Evolutionary conservation across 2,329 filamentous ascomycete genomes (phyloP).

Genomic region (Ceratocystis destructans): DNA sequence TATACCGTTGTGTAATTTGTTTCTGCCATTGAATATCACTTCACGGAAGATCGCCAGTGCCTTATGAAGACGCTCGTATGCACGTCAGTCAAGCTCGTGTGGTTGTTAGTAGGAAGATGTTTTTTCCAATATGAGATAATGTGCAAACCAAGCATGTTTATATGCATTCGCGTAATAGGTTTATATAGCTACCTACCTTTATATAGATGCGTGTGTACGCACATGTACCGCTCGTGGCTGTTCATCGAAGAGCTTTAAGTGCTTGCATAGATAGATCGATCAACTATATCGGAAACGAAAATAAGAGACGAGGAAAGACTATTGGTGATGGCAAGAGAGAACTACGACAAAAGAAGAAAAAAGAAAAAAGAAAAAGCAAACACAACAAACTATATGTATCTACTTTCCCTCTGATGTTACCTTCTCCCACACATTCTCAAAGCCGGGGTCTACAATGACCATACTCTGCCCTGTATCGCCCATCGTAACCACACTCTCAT

Average conservation of each 20-base stretch:
- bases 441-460: slow-evolving; percentile 26
- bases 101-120: neutral
- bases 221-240: too few species aligned
- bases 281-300: neutral
- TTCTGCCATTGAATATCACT: neutral
- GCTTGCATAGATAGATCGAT: too few species aligned
- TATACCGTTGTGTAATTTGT: neutral
- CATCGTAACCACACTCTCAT: slow-evolving; percentile 43
- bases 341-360: slow-evolving; percentile 15
- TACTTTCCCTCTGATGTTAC: slow-evolving; percentile 28
- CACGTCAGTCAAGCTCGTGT: neutral
- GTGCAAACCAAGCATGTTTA: neutral
- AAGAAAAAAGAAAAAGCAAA: slow-evolving; percentile 17
- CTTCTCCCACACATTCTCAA: slow-evolving; percentile 59
- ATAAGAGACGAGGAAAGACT: neutral
- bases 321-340: slow-evolving; percentile 16
- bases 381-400: slow-evolving; percentile 9
- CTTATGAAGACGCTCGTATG: neutral
- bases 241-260: too few species aligned
- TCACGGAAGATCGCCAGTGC: slow-evolving; percentile 1
- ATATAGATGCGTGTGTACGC: too few species aligned
- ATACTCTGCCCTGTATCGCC: slow-evolving; percentile 27
- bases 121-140: neutral
- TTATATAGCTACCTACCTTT: too few species aligned
- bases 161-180: too few species aligned